Evolutionary conservation across 371 early-diverging fungal species (phyloP).

Genomic region (Apophysomyces trapeziformis): DNA sequence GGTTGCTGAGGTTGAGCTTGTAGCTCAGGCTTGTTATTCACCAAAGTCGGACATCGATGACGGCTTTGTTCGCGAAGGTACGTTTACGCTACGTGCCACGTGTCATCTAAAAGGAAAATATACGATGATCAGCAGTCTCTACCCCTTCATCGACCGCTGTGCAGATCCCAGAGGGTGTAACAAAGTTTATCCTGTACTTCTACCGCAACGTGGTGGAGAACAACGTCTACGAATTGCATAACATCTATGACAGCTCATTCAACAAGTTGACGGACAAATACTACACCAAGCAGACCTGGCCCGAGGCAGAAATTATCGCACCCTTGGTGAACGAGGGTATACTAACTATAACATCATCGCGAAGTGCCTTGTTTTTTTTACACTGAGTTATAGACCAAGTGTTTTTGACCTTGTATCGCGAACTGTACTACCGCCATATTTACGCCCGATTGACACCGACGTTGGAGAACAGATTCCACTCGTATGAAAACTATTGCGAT

Average conservation of each 20-base stretch:
- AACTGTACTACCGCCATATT: constrained; percentile 95
- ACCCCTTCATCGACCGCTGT: constrained; percentile 52
- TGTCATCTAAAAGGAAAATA: background rate
- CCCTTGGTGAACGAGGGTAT: constrained; percentile 87
- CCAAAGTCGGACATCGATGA: constrained; percentile 60
- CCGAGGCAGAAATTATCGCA: constrained; percentile 85
- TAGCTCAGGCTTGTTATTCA: constrained; percentile 56
- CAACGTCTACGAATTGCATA: constrained; percentile 84
- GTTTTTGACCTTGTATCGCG: constrained; percentile 93
- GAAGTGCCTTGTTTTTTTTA: background rate
- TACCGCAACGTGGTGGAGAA: constrained; percentile 79
- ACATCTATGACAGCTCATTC: constrained; percentile 90
- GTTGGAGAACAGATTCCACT: constrained; percentile 88
- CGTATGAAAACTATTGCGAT: constrained; percentile 95
- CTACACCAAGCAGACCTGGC: constrained; percentile 91
- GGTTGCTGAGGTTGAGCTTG: constrained; percentile 84
- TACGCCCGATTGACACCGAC: constrained; percentile 89
- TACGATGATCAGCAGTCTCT: constrained; percentile 18
- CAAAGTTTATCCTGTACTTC: constrained; percentile 84
- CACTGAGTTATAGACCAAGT: constrained; percentile 66
- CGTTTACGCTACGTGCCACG: background rate
- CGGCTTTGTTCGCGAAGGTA: constrained; percentile 54
- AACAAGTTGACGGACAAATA: constrained; percentile 91
- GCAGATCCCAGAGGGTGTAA: constrained; percentile 82
- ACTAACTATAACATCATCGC: background rate